Evolutionary conservation across 495 filamentous ascomycete species (phyloP).

Genomic region (Xylaria venustula): DNA sequence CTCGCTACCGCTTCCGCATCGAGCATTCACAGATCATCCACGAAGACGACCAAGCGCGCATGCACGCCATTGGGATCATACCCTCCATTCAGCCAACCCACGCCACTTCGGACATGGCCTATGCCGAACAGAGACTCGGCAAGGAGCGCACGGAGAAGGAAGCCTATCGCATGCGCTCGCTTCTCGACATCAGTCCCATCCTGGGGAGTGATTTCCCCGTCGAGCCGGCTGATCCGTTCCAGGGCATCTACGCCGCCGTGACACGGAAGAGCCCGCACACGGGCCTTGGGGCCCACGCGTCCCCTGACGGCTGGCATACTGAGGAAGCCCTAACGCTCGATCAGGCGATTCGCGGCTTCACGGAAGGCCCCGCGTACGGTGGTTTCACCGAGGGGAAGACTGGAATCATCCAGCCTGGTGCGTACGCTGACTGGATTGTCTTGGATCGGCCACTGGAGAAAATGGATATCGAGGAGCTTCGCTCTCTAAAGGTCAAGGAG

Average conservation of each 20-base stretch:
- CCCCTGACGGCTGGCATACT: slow-evolving; percentile 48
- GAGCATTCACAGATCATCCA: slow-evolving; percentile 66
- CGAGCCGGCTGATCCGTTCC: slow-evolving; percentile 58
- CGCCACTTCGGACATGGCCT: slow-evolving; percentile 62
- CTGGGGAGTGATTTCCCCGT: slow-evolving; percentile 67
- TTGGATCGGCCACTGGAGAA: slow-evolving; percentile 46
- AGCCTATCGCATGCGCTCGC: slow-evolving; percentile 59
- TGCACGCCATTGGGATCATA: slow-evolving; percentile 55
- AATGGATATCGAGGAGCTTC: slow-evolving; percentile 43
- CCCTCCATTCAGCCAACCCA: slow-evolving; percentile 69
- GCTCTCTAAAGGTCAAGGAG: slow-evolving; percentile 52
- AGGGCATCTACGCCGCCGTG: slow-evolving; percentile 63
- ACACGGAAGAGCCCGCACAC: slow-evolving; percentile 53
- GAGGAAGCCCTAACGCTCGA: slow-evolving; percentile 52
- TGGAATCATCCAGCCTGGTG: slow-evolving; percentile 51
- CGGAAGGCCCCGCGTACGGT: slow-evolving; percentile 41
- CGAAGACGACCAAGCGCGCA: slow-evolving; percentile 55
- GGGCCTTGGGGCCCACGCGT: slow-evolving; percentile 42
- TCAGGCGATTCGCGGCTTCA: slow-evolving; percentile 59
- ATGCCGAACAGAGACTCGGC: slow-evolving; percentile 57
- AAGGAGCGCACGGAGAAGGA: slow-evolving; percentile 41
- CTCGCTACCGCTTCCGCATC: slow-evolving; percentile 55
- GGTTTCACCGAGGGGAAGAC: slow-evolving; percentile 51
- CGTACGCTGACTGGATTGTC: slow-evolving; percentile 64
- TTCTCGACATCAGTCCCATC: slow-evolving; percentile 46